These are phyloP conservation scores for Zymoseptoria ardabiliae DNA, from an alignment of 2,329 filamentous ascomycete genomes.

Conservation along the genomic window DNA sequence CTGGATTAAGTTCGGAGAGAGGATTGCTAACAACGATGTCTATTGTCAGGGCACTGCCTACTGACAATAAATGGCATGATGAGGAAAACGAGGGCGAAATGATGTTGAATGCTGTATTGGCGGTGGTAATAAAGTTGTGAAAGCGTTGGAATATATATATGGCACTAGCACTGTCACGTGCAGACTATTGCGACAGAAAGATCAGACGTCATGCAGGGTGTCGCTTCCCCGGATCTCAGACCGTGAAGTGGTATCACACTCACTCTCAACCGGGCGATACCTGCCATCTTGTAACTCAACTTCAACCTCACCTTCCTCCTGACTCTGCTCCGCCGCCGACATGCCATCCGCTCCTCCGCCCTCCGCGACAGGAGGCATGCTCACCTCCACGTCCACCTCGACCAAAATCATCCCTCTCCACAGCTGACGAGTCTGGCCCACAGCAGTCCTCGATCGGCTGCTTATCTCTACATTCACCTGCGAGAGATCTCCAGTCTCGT, in stretches of 20 bases:
- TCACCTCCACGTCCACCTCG: no score
- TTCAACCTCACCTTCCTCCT: background rate
- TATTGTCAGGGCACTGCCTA: no score
- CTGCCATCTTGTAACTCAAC: background rate
- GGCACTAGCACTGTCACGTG: no score
- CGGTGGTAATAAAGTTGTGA: no score
- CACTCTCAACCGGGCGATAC: background rate
- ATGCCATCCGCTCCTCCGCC: background rate
- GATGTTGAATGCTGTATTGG: no score
- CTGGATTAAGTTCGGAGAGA: no score
- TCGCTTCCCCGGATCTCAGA: background rate
- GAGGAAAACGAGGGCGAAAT: no score
- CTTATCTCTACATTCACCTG: background rate
- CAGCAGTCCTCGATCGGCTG: background rate
- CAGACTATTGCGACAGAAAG: no score
- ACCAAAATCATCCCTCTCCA: background rate
- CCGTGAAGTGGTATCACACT: background rate
- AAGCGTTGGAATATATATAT: no score
- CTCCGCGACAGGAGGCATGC: background rate
- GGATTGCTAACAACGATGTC: no score
- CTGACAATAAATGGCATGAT: no score
- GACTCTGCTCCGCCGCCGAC: background rate
- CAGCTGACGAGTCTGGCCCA: background rate
- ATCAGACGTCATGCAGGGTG: background rate
- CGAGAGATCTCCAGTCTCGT: background rate